These are phyloP conservation scores for Vicia sativa DNA, from an alignment of 306 rosid genomes.

Conservation along the genomic window DNA sequence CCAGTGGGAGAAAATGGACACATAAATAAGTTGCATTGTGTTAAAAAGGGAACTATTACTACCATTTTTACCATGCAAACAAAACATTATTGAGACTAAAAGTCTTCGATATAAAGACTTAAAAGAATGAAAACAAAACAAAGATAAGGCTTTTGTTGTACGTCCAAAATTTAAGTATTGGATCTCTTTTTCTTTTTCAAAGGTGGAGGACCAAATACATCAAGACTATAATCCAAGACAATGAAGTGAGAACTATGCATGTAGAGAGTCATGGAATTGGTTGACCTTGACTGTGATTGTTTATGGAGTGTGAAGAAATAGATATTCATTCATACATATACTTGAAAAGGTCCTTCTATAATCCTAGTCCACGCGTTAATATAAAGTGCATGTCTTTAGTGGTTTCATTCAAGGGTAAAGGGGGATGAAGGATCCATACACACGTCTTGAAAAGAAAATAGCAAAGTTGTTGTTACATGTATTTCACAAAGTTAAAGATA, in stretches of 20 bases:
- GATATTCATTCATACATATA: background rate
- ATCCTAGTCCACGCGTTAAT: slow-evolving; percentile 15
- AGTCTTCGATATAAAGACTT: background rate
- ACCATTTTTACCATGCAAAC: background rate
- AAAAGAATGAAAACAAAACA: background rate
- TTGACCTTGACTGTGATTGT: slow-evolving; percentile 35
- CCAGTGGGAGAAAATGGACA: background rate
- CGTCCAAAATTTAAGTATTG: background rate
- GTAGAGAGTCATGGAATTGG: slow-evolving; percentile 24
- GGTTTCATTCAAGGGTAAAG: background rate
- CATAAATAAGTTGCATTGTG: slow-evolving; percentile 4
- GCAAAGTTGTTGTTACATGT: slow-evolving; percentile 19
- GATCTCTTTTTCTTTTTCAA: background rate
- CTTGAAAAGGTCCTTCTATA: slow-evolving; percentile 1
- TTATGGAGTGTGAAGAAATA: slow-evolving; percentile 25
- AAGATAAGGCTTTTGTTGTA: background rate
- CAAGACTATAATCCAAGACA: background rate
- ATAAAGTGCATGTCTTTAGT: background rate
- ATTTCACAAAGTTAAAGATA: slow-evolving; percentile 24
- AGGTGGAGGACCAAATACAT: slow-evolving; percentile 11
- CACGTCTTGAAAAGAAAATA: background rate
- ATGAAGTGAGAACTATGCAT: slow-evolving; percentile 14
- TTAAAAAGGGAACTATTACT: slow-evolving; percentile 17
- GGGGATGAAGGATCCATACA: background rate
- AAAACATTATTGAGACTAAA: slow-evolving; percentile 19